These are phyloP conservation scores for Neoboletus subvelutipes DNA, from an alignment of 768 basidiomycete genomes.

Conservation along the genomic window DNA sequence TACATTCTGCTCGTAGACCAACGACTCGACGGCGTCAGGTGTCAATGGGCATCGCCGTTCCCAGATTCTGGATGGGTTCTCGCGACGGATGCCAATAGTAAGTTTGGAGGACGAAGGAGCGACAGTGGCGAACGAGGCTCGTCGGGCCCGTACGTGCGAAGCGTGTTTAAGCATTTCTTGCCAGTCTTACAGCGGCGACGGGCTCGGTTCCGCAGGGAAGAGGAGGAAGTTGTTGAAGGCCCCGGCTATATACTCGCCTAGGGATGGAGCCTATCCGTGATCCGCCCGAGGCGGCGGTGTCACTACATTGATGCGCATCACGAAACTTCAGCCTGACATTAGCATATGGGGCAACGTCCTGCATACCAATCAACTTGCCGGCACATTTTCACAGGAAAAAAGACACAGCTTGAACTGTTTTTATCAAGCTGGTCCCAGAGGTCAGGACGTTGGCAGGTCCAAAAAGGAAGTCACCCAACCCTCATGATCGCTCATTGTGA, in stretches of 20 bases:
- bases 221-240: too few species aligned
- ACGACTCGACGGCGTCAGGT: slow-evolving; percentile 64
- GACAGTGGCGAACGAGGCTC: slow-evolving; percentile 24
- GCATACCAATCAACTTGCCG: not conserved
- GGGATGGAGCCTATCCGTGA: slow-evolving; percentile 1
- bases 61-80: slow-evolving; percentile 82
- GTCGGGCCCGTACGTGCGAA: slow-evolving; percentile 19
- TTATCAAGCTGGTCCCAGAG: not conserved
- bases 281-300: slow-evolving; percentile 13
- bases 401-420: not conserved
- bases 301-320: not conserved
- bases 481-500: not conserved
- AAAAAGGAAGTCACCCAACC: not conserved
- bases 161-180: slow-evolving; percentile 20
- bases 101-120: slow-evolving; percentile 30
- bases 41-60: slow-evolving; percentile 84
- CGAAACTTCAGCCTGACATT: not conserved
- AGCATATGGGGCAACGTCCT: not conserved
- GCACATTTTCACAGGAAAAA: not conserved
- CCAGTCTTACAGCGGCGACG: not conserved
- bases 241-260: slow-evolving; percentile 8
- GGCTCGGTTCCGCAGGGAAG: too few species aligned
- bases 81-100: slow-evolving; percentile 63
- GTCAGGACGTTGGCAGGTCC: not conserved
- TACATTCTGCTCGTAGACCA: slow-evolving; percentile 56